Evolutionary conservation across 2,329 filamentous ascomycete species (phyloP), one percentile per base, ranked within the genome.

Genomic region (Pezicula carpinea): DNA sequence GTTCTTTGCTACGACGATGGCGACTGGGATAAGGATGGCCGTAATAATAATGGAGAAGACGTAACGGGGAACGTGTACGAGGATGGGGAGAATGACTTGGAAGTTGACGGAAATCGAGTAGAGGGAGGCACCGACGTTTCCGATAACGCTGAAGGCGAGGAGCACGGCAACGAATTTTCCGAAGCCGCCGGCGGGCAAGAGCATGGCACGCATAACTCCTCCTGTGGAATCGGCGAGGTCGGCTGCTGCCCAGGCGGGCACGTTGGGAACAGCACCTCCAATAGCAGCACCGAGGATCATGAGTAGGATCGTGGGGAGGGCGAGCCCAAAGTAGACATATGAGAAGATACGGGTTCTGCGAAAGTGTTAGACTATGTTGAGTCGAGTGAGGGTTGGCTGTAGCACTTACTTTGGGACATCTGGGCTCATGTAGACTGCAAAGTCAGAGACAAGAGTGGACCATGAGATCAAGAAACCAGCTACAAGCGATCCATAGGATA

Each of bases 251-350:
- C 80, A 83, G 18, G 3, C 63, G 0, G 76, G 70, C 2, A 76
- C 68, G 52, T 73, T 78, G 18, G 73, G 68, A 1, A 80, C 69
- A 21, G 79, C 79, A 6, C 78, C 79, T 15, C 74, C 79, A 36
- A 85, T 81, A n/a, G 81, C 80, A 7, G 80, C 77, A 5, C 82
- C 82, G 1, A 85, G 72, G 0, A 70, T 71, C 79, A 85, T 83
- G 43, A 85, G 70, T 0, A 77, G 68, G 31, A 80, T 68, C 0
- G 77, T 78, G 0, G 80, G 79, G 4, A 76, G 53, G 6, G 71
- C 62, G 2, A 82, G 70, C 7, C 82, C 81, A 13, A 70, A 54
- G 57, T 80, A 83, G 2, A 71, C 74, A 57, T 83, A 83, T 4
- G 67, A 48, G 44, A 81, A 80, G 48, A 83, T 66, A 41, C 67